Percentiles rank a stretch among this genome's conserved stretches.
These are phyloP conservation scores for Mycena belliarum DNA, from an alignment of 768 basidiomycete genomes.

Conservation along the genomic window DNA sequence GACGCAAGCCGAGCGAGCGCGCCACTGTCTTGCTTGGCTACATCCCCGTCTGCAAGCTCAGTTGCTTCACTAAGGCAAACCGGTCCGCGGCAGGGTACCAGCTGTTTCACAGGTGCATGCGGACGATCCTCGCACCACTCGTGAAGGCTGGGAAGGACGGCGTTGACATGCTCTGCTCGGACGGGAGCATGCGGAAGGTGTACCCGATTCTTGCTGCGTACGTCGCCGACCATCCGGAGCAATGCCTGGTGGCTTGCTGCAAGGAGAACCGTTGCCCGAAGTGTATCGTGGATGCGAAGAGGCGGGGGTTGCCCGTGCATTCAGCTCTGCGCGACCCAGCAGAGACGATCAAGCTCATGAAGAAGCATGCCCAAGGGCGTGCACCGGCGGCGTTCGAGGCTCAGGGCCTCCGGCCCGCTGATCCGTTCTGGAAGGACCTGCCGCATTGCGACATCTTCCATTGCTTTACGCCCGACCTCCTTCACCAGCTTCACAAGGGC, in stretches of 20 bases:
- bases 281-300: conserved; percentile 20
- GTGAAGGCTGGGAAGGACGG: conserved; percentile 9
- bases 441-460: conserved; percentile 43
- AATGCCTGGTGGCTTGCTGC: conserved; percentile 10
- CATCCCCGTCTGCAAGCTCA: conserved; percentile 33
- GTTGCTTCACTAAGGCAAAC: conserved; percentile 21
- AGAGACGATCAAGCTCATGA: conserved; percentile 17
- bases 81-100: conserved; percentile 25
- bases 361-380: conserved; percentile 15
- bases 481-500: conserved; percentile 54
- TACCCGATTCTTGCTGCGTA: conserved; percentile 19
- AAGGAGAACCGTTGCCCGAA: conserved; percentile 18
- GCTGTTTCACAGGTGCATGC: conserved; percentile 36
- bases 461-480: conserved; percentile 42
- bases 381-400: conserved; percentile 19
- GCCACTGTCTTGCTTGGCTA: conserved; percentile 35
- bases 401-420: conserved; percentile 16
- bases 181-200: not conserved
- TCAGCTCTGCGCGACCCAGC: conserved; percentile 5
- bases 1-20: conserved; percentile 25
- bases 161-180: conserved; percentile 20
- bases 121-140: conserved; percentile 27
- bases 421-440: conserved; percentile 43
- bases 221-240: conserved; percentile 13
- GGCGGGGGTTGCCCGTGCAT: not conserved